Conservation (phyloP, 176 grass and related monocot genomes). For the Thinopyrum elongatum region DNA sequence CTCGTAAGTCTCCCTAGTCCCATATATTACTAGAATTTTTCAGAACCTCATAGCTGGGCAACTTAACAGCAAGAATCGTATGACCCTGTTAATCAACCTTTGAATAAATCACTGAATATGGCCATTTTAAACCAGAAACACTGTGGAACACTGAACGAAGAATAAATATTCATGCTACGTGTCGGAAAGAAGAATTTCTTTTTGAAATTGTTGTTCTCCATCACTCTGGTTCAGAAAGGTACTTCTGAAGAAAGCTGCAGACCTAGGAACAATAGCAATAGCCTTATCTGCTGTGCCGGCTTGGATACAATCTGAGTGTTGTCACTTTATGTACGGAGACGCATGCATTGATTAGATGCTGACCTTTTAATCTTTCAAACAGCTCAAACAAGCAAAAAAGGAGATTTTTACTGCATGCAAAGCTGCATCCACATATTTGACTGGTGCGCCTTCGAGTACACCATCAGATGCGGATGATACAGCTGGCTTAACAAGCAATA, state of each 20-base stretch:
- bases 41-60: not conserved
- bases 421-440: slow-evolving; percentile 43
- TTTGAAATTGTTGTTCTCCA: not conserved
- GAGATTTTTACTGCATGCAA: slow-evolving; percentile 57
- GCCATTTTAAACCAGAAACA: not conserved
- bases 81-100: not conserved
- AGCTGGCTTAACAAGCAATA: slow-evolving; percentile 22
- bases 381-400: slow-evolving; percentile 61
- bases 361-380: slow-evolving; percentile 9
- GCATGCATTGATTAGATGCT: not conserved
- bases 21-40: not conserved
- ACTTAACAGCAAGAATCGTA: not conserved
- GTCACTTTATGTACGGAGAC: not conserved
- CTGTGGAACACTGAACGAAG: not conserved
- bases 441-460: not conserved
- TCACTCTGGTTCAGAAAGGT: not conserved
- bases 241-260: slow-evolving; percentile 6
- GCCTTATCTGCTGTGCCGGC: not conserved
- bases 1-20: not conserved
- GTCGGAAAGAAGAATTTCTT: not conserved
- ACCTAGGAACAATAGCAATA: not conserved
- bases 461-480: slow-evolving; percentile 4
- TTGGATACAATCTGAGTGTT: not conserved
- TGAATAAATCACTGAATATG: slow-evolving; percentile 5
- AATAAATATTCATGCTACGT: not conserved